Conservation (phyloP, 106 monocot species). For the Allium fistulosum region DNA sequence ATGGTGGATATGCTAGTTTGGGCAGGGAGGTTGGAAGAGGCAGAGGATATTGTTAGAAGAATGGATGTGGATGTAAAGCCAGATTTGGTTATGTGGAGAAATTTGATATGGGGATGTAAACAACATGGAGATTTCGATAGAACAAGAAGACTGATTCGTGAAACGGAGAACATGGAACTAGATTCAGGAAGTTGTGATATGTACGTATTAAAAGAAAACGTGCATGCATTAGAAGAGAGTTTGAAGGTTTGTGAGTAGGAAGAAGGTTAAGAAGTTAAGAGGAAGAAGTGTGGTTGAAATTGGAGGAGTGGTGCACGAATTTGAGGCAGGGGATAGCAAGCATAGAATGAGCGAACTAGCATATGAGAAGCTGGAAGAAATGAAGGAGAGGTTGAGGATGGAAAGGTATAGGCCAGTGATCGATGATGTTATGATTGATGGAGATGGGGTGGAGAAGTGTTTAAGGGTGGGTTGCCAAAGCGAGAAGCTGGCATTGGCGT, state of each 20-base stretch:
- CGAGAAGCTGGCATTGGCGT: slow-evolving; percentile 52
- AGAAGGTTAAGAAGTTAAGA: slow-evolving; percentile 23
- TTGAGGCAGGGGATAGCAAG: slow-evolving; percentile 27
- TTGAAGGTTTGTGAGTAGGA: slow-evolving; percentile 15
- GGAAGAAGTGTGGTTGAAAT: slow-evolving; percentile 44
- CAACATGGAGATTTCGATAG: slow-evolving; percentile 26
- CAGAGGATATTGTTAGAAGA: slow-evolving; percentile 22
- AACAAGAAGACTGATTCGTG: slow-evolving; percentile 21
- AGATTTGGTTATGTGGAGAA: slow-evolving; percentile 37
- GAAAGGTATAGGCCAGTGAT: slow-evolving; percentile 21
- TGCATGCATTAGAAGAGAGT: slow-evolving; percentile 22
- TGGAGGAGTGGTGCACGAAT: slow-evolving; percentile 39
- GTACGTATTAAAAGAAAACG: slow-evolving; percentile 22
- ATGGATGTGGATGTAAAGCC: slow-evolving; percentile 28
- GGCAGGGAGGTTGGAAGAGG: slow-evolving; percentile 32
- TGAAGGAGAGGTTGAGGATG: slow-evolving; percentile 17
- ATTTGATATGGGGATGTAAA: slow-evolving; percentile 33
- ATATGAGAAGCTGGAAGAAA: slow-evolving; percentile 28
- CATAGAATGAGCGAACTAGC: slow-evolving; percentile 27
- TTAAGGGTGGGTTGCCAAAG: slow-evolving; percentile 42
- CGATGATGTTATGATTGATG: slow-evolving; percentile 41
- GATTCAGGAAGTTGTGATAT: slow-evolving; percentile 15
- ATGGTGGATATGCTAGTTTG: slow-evolving; percentile 51
- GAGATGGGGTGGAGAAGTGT: slow-evolving; percentile 38
- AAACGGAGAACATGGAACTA: slow-evolving; percentile 3